Evolutionary conservation across 2,329 filamentous ascomycete species (phyloP).

Genomic region (Rasamsonia emersonii): DNA sequence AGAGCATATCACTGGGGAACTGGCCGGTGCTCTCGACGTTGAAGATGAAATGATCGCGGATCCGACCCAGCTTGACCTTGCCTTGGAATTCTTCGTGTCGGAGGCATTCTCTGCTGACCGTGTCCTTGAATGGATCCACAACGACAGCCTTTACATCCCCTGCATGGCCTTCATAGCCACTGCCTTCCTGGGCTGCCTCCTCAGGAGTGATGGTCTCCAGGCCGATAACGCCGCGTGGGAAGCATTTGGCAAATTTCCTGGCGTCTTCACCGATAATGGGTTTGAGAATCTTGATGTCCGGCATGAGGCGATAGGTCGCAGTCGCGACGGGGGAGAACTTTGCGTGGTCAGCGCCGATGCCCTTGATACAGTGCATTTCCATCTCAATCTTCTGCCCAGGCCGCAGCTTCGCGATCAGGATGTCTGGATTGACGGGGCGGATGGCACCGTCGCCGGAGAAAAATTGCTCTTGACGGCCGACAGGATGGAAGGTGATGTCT

Average conservation of each 20-base stretch:
- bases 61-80: conserved; percentile 86
- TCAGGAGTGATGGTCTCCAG: conserved; percentile 61
- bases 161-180: conserved; percentile 62
- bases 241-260: conserved; percentile 81
- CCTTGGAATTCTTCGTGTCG: conserved; percentile 87
- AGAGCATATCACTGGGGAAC: conserved; percentile 87
- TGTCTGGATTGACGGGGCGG: conserved; percentile 76
- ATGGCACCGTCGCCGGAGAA: conserved; percentile 63
- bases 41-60: conserved; percentile 96
- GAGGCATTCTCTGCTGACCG: conserved; percentile 85
- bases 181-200: conserved; percentile 53
- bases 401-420: conserved; percentile 86
- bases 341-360: conserved; percentile 85
- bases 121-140: conserved; percentile 81
- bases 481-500: conserved; percentile 67
- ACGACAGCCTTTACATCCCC: conserved; percentile 86
- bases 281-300: conserved; percentile 70
- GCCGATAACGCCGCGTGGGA: conserved; percentile 78
- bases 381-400: conserved; percentile 82
- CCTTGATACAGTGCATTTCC: conserved; percentile 89
- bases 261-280: conserved; percentile 85
- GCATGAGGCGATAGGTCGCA: conserved; percentile 83
- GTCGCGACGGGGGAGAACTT: conserved; percentile 97
- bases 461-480: conserved; percentile 61
- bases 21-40: conserved; percentile 90